A percentile compares a stretch with the other conserved stretches of the same genome.
Evolutionary conservation across 768 basidiomycete species (phyloP).

Genomic region (Lentinula sp.): DNA sequence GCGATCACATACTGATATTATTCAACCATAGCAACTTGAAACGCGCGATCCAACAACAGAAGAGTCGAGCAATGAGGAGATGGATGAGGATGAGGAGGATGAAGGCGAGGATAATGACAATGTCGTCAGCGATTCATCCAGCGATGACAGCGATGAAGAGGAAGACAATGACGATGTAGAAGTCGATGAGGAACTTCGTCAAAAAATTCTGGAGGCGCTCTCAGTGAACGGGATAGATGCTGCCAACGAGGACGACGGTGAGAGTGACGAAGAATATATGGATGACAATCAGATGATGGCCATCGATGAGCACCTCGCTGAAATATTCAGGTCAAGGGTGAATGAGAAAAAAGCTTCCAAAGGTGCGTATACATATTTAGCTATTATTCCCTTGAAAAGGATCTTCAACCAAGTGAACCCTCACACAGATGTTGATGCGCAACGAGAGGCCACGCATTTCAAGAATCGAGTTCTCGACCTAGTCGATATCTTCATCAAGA

Average conservation of each 20-base stretch:
- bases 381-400: too few relatives aligned
- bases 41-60: constrained; percentile 48
- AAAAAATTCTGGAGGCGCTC: constrained; percentile 60
- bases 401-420: background rate
- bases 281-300: constrained; percentile 99
- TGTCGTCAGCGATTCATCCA: constrained; percentile 17
- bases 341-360: constrained; percentile 57
- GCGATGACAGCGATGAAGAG: constrained; percentile 23
- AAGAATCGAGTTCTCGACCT: constrained; percentile 94
- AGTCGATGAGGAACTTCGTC: constrained; percentile 56
- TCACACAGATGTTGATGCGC: constrained; percentile 51
- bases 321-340: constrained; percentile 70
- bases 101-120: constrained; percentile 27
- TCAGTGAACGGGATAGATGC: constrained; percentile 53
- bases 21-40: constrained; percentile 72
- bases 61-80: constrained; percentile 37
- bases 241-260: constrained; percentile 44
- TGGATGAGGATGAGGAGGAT: constrained; percentile 30
- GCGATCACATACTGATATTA: background rate
- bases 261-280: constrained; percentile 62
- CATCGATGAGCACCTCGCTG: constrained; percentile 86
- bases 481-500: constrained; percentile 79
- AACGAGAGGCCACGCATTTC: constrained; percentile 91
- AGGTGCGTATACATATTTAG: constrained; percentile 31
- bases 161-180: constrained; percentile 42